Evolutionary conservation across 768 basidiomycete species (phyloP), one percentile per base, ranked within the genome.

Genomic region (Hirschioporus abietinus): DNA sequence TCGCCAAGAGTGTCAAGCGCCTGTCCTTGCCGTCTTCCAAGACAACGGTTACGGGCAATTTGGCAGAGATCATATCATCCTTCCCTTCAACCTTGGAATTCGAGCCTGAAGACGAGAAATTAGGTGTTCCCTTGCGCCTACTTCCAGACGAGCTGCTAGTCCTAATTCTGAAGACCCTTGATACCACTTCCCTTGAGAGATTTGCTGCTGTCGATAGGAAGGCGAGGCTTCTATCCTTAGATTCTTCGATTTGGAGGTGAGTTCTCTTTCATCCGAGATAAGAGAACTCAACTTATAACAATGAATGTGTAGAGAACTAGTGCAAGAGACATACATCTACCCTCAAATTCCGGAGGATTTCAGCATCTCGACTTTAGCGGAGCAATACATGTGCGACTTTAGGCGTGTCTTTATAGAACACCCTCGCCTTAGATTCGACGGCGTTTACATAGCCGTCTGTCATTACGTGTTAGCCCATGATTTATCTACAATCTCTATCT

Each of bases 381-480:
- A 81, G 24, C 77, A 76, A n/a, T 88, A 86, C 74, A 73, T 76
- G 62, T 82, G 79, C 63, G 86, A 93, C 74, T 95, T 87, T 77
- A 84, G 95, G 52, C 88, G 87, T 23, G 77, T 91, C 9, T 93
- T 86, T 74, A 84, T 96, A 58, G 91, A 95, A 75, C 91, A 93
- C 66, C 93, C 94, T 17, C 85, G 95, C 61, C 75, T 96, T 62
- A 87, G 95, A 52, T 74, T 90, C 69, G 95, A 96, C 68, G 95
- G 95, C 1, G 88, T 94, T 10, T 96, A 96, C 74, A 95, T 97
- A 64, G 89, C 93, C 24, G 90, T 92, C 23, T 96, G 94, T 72
- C 94, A 95, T 75, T 96, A 93, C 70, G 80, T 89, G 91, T 92
- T 75, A 68, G 87, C 76, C 63, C 65, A 30, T n/a, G n/a, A 65